Evolutionary conservation across 2,329 filamentous ascomycete species (phyloP), one percentile per base, ranked within the genome.

Genomic region (Sclerotinia subarctica): DNA sequence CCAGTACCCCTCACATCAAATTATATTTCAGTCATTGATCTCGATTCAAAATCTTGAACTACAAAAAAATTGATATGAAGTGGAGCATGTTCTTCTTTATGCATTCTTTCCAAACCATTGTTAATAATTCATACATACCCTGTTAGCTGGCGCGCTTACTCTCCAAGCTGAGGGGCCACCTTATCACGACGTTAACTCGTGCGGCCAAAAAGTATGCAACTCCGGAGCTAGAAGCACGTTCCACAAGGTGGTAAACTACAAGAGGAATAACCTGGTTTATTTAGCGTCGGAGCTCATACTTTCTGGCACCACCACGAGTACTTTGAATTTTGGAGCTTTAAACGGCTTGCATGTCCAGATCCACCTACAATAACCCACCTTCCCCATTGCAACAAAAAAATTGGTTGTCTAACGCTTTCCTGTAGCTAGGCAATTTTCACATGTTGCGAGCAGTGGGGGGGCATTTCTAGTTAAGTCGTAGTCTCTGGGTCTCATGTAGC

Each of bases 61-160:
- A 57, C 35, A 42, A 24, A 15, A 21, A 21, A 8, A 47, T 32
- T 8, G 10, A 10, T 46, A 42, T 29, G 42, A 47, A 46, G 24
- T 19, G 17, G 35, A 57, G 54, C 35, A 57, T 57, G 21, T 24
- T 42, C 32, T 38, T 38, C n/a, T 38, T 42, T 57, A 57, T 24
- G 32, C 54, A 38, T 26, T 26, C 24, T 8, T 26, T 47, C 38
- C 38, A 21, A 47, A 29, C 19, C 26, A 19, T 47, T 59, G 26
- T 44, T 21, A 46, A 32, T 21, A 19, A 21, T 44, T 29, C 19
- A 32, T 44, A 29, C 26, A 32, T 59, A 47, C 57, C 57, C 57
- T n/a, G 53, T 32, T 53, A 44, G 32, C 57, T 59, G 5, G 19
- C 58, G 58, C 44, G 58, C 58, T 35, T 60, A 60, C 58, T 29